These are phyloP conservation scores for Sugiyamaella sp. DNA, from an alignment of 1,139 yeast species.

Conservation along the genomic window DNA sequence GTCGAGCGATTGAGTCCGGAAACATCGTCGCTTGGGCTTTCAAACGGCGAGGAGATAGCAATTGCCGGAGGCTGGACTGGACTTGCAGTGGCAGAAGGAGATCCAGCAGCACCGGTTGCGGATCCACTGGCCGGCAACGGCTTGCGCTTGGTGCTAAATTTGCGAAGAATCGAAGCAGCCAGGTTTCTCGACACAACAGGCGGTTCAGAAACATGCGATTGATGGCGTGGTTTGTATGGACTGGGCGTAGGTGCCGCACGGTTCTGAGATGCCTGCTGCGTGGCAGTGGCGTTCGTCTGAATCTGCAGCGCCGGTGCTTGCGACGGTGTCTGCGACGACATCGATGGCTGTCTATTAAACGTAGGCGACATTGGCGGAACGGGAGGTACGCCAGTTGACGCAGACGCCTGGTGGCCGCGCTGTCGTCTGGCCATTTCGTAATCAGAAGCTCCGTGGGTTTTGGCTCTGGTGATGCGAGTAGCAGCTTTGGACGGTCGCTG, in stretches of 20 bases:
- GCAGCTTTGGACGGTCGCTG: constrained; percentile 23
- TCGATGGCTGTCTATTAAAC: constrained; percentile 20
- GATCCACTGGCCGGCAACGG: constrained; percentile 23
- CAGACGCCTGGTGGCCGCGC: constrained; percentile 18
- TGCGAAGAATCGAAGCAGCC: constrained; percentile 36
- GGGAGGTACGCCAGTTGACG: constrained; percentile 16
- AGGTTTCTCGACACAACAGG: constrained; percentile 26
- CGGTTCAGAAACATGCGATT: constrained; percentile 32
- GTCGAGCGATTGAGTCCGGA: constrained; percentile 28
- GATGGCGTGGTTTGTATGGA: constrained; percentile 24
- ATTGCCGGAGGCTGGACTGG: constrained; percentile 4
- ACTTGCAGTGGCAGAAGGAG: constrained; percentile 8
- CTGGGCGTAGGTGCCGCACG: constrained; percentile 10
- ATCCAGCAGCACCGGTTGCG: constrained; percentile 6
- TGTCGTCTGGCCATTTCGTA: constrained; percentile 24
- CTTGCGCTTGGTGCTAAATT: constrained; percentile 37
- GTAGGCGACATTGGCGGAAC: constrained; percentile 8
- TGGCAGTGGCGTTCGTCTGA: not conserved
- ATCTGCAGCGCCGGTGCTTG: constrained; percentile 11
- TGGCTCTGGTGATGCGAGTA: constrained; percentile 31
- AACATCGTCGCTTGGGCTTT: constrained; percentile 16
- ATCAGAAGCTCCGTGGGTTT: constrained; percentile 36
- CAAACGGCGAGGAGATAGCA: constrained; percentile 20
- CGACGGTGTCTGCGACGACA: constrained; percentile 5
- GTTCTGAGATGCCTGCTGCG: not conserved